Evolutionary conservation across 805 yeast genomes (phyloP), one percentile per base, ranked within the genome.

Genomic region (Wickerhamiella azymoides): DNA sequence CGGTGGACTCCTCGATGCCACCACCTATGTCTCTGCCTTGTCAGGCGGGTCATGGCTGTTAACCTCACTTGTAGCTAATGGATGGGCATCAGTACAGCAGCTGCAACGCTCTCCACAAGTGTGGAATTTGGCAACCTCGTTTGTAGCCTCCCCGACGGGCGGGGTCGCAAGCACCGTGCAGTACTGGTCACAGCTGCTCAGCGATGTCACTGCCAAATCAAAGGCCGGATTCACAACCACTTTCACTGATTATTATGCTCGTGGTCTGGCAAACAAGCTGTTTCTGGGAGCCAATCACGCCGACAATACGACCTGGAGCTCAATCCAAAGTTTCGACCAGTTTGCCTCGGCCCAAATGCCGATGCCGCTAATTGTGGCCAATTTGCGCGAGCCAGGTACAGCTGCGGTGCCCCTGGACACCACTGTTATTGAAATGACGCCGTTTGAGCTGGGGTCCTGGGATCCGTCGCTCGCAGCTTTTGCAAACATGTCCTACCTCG

Each of bases 361-460:
- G 45, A 78, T 70, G 63, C 84, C 76, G 48, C 74, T 74, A 52
- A 59, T 71, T 55, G 74, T 70, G 8, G 39, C 39, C 18, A 33
- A 43, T 52, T 74, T 74, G 10, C 8, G 60, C 66, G 11, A 57
- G 65, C 19, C 54, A 70, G 1, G 50, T n/a, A 38, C 45, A 13
- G 73, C 72, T 10, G 66, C 76, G 2, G 40, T 49, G 3, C 66
- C 76, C 36, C 57, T 61, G 27, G 57, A 60, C 17, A 79, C 79
- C 59, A 76, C 84, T 7, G 79, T 89, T 2, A 67, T 53, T 9
- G 58, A 54, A 21, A 33, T 55, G 39, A 46, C 47, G 45, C 82
- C 84, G 16, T 73, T 62, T 52, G 77, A 76, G 54, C 62, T 80
- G 56, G 89, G 92, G n/a, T 77, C 84, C 7, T 81, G 86, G 86